Evolutionary conservation across 306 rosid species (phyloP), one percentile per base, ranked within the genome.

Genomic region (Vicia faba): DNA sequence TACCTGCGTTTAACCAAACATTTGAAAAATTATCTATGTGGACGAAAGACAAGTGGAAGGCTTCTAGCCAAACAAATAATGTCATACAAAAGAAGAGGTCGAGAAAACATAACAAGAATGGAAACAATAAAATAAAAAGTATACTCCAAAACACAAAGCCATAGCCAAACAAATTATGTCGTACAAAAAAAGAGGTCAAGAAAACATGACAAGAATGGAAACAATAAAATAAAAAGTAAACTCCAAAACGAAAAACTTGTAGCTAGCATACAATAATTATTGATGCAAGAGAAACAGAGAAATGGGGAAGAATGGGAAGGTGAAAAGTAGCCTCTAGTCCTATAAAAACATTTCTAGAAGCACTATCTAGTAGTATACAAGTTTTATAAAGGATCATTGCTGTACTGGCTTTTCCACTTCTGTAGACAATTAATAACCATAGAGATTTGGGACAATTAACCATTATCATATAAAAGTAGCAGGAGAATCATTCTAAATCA

Each of bases 1-100:
- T 56, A 90, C 89, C 98, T 92, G 85, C 61, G 78, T 79, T 74
- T 51, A 14, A 28, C 15, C 46, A 65, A 65, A 75, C 62, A 40
- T 55, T 39, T 48, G 0, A 64, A 36, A 76, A 79, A 14, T 18
- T 20, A 73, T 46, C 12, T 7, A 4, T 11, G 19, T 0, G 29
- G 61, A 38, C 9, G 65, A 18, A 11, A 53, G 16, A 35, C n/a
- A 36, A 20, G 33, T 20, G 53, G 35, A 14, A 15, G 16, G 53
- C 18, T 68, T 66, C 54, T 25, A 31, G 53, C 33, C 16, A 69
- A 63, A 61, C 66, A 71, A 59, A 65, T 16, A 76, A 70, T 43
- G 25, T 1, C 38, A 13, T 20, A 35, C 5, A 29, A 61, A 53
- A 68, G 25, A 28, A 69, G 15, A 54, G 23, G 23, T 20, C 5